Evolutionary conservation across 2,329 filamentous ascomycete genomes (phyloP).

Genomic region (Pseudohalonectria lignicola): DNA sequence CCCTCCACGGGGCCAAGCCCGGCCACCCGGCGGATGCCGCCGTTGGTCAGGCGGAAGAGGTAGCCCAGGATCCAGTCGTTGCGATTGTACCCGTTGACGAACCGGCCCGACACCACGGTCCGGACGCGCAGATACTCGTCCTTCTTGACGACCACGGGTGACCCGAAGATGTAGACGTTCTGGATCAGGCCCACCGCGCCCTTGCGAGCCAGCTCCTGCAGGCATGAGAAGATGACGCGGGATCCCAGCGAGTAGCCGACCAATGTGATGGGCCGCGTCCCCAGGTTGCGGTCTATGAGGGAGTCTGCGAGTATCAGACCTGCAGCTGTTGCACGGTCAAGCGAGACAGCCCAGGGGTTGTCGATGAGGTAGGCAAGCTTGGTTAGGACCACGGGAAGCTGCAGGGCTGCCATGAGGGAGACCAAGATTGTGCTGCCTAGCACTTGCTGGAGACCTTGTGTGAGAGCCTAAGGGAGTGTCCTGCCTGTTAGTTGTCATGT

Average conservation of each 20-base stretch:
- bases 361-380: conserved; percentile 96
- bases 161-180: conserved; percentile 91
- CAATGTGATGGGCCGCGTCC: conserved; percentile 81
- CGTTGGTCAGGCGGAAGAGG: conserved; percentile 86
- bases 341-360: conserved; percentile 96
- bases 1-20: conserved; percentile 68
- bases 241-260: conserved; percentile 91
- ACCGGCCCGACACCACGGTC: conserved; percentile 81
- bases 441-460: conserved; percentile 91
- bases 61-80: conserved; percentile 98
- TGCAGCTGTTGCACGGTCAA: conserved; percentile 78
- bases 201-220: conserved; percentile 75
- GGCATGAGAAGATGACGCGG: conserved; percentile 82
- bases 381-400: conserved; percentile 82
- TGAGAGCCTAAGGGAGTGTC: conserved; percentile 73
- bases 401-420: conserved; percentile 82
- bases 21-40: conserved; percentile 80
- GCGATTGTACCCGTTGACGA: conserved; percentile 86
- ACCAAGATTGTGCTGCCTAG: conserved; percentile 82
- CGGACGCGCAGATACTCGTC: conserved; percentile 78
- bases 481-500: too few relatives aligned
- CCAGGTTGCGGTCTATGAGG: conserved; percentile 80
- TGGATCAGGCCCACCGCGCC: conserved; percentile 82
- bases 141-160: conserved; percentile 80
- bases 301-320: conserved; percentile 93